Conservation (phyloP, 768 basidiomycete genomes). For the Termitomyces sp. region DNA sequence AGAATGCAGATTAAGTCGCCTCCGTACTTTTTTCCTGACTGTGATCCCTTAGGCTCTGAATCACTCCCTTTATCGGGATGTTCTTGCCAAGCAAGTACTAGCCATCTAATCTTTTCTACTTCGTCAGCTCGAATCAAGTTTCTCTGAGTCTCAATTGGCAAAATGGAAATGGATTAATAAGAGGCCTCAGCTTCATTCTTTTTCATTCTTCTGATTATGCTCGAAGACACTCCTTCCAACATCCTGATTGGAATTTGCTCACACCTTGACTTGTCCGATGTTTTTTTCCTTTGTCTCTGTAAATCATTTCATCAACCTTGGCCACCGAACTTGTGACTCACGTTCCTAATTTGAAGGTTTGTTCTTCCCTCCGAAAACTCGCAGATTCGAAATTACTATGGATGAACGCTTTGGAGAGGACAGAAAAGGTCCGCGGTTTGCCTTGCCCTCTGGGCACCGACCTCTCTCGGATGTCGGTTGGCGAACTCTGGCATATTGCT, state of each 20-base stretch:
- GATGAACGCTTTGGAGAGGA: not conserved
- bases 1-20: too few species aligned
- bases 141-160: too few species aligned
- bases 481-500: not conserved
- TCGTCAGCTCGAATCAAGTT: too few species aligned
- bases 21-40: too few species aligned
- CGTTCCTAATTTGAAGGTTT: conserved; percentile 8
- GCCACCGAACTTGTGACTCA: not conserved
- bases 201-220: too few species aligned
- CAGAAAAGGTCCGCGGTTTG: not conserved
- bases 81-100: too few species aligned
- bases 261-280: conserved; percentile 5
- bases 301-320: not conserved
- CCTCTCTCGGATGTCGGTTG: not conserved
- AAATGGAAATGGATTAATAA: too few species aligned
- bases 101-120: too few species aligned
- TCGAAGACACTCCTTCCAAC: not conserved
- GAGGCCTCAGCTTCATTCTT: too few species aligned
- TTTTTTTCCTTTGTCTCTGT: conserved; percentile 3
- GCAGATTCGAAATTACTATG: not conserved
- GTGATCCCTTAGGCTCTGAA: too few species aligned
- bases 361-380: conserved; percentile 8
- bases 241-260: not conserved
- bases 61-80: too few species aligned
- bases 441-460: not conserved